Conservation (phyloP, 306 rosid genomes). For the Arachis hypogaea region DNA sequence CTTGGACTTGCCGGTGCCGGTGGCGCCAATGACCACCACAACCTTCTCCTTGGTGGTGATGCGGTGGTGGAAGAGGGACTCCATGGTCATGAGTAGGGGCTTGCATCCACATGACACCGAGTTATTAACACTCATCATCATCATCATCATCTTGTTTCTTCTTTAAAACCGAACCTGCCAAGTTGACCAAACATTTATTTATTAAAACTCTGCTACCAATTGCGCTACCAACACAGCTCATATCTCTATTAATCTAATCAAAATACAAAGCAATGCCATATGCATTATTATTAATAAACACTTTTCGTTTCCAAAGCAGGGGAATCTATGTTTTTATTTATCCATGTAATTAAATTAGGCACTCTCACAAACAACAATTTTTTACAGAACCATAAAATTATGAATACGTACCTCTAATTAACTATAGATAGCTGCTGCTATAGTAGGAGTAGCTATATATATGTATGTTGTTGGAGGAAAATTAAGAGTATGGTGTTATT, state of each 20-base stretch:
- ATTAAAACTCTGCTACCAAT: background rate
- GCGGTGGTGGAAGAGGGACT: slow-evolving; percentile 41
- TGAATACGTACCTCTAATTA: slow-evolving; percentile 17
- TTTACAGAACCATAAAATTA: background rate
- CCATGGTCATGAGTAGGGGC: slow-evolving; percentile 47
- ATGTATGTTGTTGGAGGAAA: no score
- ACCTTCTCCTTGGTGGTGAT: slow-evolving; percentile 64
- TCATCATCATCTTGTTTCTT: background rate
- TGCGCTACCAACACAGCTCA: slow-evolving; percentile 46
- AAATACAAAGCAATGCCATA: slow-evolving; percentile 24
- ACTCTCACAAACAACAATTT: background rate
- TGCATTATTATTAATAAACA: no score
- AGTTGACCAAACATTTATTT: slow-evolving; percentile 37
- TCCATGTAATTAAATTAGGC: slow-evolving; percentile 12
- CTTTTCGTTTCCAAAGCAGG: slow-evolving; percentile 1
- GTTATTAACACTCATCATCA: slow-evolving; percentile 15
- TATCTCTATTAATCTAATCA: slow-evolving; percentile 15
- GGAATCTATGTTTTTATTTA: slow-evolving; percentile 8
- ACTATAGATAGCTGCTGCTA: no score
- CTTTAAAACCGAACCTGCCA: slow-evolving; percentile 37
- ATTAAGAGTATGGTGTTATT: no score
- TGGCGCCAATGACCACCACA: slow-evolving; percentile 72
- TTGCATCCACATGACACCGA: slow-evolving; percentile 46
- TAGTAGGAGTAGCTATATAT: no score
- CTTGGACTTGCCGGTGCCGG: slow-evolving; percentile 79